Base-by-base conservation (phyloP, 495 filamentous ascomycete species). In the Penicillium dipodomyicola region DNA sequence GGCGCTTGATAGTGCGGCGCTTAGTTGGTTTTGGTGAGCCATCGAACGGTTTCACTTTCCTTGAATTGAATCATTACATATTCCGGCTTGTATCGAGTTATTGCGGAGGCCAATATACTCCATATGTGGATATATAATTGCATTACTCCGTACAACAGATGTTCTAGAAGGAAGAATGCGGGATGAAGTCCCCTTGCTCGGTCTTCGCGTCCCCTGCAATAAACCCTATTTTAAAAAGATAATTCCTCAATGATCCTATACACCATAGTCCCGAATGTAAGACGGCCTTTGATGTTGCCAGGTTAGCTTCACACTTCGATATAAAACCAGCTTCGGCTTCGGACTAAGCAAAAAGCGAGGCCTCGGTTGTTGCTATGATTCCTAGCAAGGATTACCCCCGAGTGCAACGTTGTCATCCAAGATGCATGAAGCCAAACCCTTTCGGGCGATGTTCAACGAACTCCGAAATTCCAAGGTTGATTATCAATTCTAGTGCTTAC, bases 401-500 rank as follows among this genome's bases (percentile, higher is more conserved):
- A 48, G 4, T 43, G 20, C 10, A 48, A 25, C n/a, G 10, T 9
- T 37, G 30, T 37, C 47, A 37, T 49, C 12, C 20, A 10, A 23
- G 10, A 49, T 37, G 7, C 15, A 32, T 15, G 14, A 37, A 2
- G 23, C 6, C n/a, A 30, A 4, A 8, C 49, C 20, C 1, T 15
- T 25, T 40, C 1, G 10, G 37, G n/a, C 7, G 49, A 5, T 12
- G 30, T 33, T 11, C 30, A 12, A 2, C 19, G 27, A 29, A 29
- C 27, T 29, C 27, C 27, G 27, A 29, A 29, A 5, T 25, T 25
- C 23, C 23, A 25, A 25, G 23, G 25, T 27, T 43, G 39, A 43
- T 52, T 41, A 52, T 32, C 25, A 42, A 52, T 32, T 2, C 1
- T 19, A 3, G 17, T 33, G 50, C 10, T 52, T 52, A 52, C 39